Base-by-base conservation (phyloP, 169 alveolate genomes). In the Cryptosporidium parvum region DNA sequence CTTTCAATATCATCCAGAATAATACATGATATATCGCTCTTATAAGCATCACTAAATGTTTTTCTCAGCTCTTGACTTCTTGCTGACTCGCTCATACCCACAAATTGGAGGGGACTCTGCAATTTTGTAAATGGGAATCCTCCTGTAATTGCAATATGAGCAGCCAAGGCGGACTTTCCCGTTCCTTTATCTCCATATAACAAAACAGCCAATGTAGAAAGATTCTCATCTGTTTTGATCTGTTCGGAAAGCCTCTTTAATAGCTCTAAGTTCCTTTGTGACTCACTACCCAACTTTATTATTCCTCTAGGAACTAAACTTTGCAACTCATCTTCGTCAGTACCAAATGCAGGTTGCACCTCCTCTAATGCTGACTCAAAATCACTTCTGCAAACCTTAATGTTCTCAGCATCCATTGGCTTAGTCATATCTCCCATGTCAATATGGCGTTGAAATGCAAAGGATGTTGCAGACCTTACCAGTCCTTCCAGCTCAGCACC, bases 401-500 rank as follows among this genome's bases (percentile, higher is more conserved):
- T 92, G 31, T 94, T 93, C 80, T 89, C 92, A 7, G 92, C 86
- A 9, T 91, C 72, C 91, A 93, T 72, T 65, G 95, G 93, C 89
- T 94, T 94, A 5, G 95, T 86, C 42, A 93, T 85, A 42, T 94
- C 94, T 65, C 85, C 71, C 61, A 91, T 73, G 53, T 87, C 94
- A 35, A 92, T 65, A 86, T 96, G 96, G 26, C 99, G 92, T 44
- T 97, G 96, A 86, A 97, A 96, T 48, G 99, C 99, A 92, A 95
- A 96, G 8, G 98, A 95, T 6, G 98, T 97, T 9, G 99, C 99
- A 52, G 96, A 93, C 93, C 97, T 95, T 39, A 97, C 99, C 71
- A 97, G 86, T 0, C 98, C 98, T 93, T 96, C 99, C 51, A 99
- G 94, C 94, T 99, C 99, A 6, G 99, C 99, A 2, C 99, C 99